Evolutionary conservation across 2,329 filamentous ascomycete genomes (phyloP).

Genomic region (Ascomycota sp.): DNA sequence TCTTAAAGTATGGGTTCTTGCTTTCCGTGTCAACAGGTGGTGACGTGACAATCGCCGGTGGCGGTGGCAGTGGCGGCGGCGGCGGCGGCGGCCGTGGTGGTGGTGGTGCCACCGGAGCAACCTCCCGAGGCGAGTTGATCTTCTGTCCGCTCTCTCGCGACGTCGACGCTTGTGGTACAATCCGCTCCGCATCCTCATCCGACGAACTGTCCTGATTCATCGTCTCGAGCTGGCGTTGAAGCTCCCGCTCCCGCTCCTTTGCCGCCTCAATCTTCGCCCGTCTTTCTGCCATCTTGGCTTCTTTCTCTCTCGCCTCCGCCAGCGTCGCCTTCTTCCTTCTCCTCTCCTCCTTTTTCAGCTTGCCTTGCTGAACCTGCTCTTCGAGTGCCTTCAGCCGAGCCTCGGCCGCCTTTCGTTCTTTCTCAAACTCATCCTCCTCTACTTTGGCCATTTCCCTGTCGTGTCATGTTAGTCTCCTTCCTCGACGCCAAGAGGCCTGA

Average conservation of each 20-base stretch:
- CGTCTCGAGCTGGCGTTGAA: constrained; percentile 68
- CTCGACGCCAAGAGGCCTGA: background rate
- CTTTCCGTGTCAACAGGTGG: constrained; percentile 51
- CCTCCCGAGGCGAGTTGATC: constrained; percentile 32
- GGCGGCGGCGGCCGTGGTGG: constrained; percentile 25
- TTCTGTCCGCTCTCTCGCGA: constrained; percentile 29
- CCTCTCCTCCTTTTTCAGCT: constrained; percentile 94
- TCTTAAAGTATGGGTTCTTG: constrained; percentile 88
- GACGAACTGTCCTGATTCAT: constrained; percentile 55
- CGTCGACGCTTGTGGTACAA: constrained; percentile 40
- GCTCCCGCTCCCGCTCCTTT: constrained; percentile 71
- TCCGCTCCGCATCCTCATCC: constrained; percentile 53
- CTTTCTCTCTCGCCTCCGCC: constrained; percentile 74
- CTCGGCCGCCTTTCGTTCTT: constrained; percentile 61
- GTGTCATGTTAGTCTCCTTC: constrained; percentile 7
- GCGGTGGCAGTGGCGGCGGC: constrained; percentile 24
- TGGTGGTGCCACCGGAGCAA: constrained; percentile 29
- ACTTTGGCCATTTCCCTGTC: constrained; percentile 49
- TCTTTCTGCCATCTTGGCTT: constrained; percentile 63
- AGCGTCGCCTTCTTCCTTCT: constrained; percentile 73
- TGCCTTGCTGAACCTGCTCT: constrained; percentile 82
- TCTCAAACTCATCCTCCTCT: constrained; percentile 63
- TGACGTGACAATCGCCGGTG: constrained; percentile 29
- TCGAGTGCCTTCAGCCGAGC: constrained; percentile 76
- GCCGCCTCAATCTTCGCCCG: constrained; percentile 84